Conservation (phyloP, 1,139 yeast species). For the Trichomonascaceae sp. region DNA sequence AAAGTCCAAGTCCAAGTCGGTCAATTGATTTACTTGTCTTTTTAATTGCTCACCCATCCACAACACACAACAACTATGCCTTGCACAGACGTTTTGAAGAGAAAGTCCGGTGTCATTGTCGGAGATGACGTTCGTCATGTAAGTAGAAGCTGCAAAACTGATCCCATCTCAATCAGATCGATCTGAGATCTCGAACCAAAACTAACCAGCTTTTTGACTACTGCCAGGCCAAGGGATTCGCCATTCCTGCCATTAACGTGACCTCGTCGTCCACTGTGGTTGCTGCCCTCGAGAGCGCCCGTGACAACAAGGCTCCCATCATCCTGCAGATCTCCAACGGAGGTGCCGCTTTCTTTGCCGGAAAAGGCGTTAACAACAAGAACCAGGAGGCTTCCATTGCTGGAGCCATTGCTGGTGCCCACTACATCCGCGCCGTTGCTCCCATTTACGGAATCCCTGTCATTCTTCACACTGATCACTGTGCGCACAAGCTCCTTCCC, state of each 20-base stretch:
- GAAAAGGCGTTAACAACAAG: conserved; percentile 93
- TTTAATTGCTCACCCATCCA: background rate
- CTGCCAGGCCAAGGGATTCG: conserved; percentile 88
- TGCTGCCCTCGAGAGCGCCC: conserved; percentile 96
- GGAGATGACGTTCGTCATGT: conserved; percentile 83
- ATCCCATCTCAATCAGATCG: background rate
- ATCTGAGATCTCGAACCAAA: background rate
- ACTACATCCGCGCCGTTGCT: conserved; percentile 91
- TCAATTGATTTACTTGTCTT: background rate
- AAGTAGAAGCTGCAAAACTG: conserved; percentile 7
- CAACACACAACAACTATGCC: conserved; percentile 10
- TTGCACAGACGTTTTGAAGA: conserved; percentile 53
- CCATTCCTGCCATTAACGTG: conserved; percentile 97
- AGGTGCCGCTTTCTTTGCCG: conserved; percentile 99
- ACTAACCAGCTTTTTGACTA: conserved; percentile 57
- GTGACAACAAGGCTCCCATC: conserved; percentile 92
- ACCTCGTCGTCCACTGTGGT: conserved; percentile 96
- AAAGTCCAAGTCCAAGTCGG: background rate
- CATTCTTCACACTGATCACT: conserved; percentile 94
- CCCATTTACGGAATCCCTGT: conserved; percentile 96
- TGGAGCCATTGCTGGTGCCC: conserved; percentile 97
- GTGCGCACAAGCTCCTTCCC: conserved; percentile 95
- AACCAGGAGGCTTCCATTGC: conserved; percentile 90
- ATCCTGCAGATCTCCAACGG: conserved; percentile 96
- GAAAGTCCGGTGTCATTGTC: conserved; percentile 96